Conservation (phyloP, 2,329 filamentous ascomycete genomes). For the Cryoendolithus antarcticus region DNA sequence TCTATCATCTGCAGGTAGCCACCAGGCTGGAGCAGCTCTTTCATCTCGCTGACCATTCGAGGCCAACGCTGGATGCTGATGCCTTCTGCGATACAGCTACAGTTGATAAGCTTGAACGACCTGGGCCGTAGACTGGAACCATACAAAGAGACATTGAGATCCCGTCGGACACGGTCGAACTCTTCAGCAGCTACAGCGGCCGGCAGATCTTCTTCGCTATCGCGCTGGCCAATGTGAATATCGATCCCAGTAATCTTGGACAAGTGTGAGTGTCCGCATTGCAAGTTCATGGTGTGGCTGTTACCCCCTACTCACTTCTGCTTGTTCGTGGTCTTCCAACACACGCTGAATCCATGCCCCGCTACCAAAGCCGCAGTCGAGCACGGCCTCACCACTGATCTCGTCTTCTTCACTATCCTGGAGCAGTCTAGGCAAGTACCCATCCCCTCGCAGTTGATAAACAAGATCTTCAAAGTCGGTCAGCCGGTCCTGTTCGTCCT, state of each 20-base stretch:
- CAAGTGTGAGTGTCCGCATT: no score
- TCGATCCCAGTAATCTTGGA: slow-evolving; percentile 21
- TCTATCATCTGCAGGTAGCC: slow-evolving; percentile 89
- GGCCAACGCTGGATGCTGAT: slow-evolving; percentile 63
- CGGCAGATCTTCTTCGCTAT: slow-evolving; percentile 8
- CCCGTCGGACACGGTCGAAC: slow-evolving; percentile 20
- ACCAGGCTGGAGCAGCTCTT: slow-evolving; percentile 55
- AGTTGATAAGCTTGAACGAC: slow-evolving; percentile 75
- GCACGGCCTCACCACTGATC: slow-evolving; percentile 13
- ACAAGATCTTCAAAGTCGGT: slow-evolving; percentile 13
- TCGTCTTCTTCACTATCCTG: slow-evolving; percentile 12
- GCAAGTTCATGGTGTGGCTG: no score
- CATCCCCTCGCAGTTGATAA: no score
- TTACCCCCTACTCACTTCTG: no score
- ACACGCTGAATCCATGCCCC: slow-evolving; percentile 22
- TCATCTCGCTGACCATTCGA: slow-evolving; percentile 64
- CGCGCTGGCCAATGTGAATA: slow-evolving; percentile 17
- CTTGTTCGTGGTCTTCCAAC: slow-evolving; percentile 18
- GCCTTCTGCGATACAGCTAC: slow-evolving; percentile 57
- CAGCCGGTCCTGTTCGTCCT: slow-evolving; percentile 19
- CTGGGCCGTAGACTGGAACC: slow-evolving; percentile 20
- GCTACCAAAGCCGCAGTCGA: slow-evolving; percentile 24
- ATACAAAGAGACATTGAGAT: slow-evolving; percentile 21
- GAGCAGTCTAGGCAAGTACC: slow-evolving; percentile 9
- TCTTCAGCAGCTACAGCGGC: slow-evolving; percentile 10